These are phyloP conservation scores for Zasmidium citrigriseum DNA, from an alignment of 2,329 filamentous ascomycete species.

Conservation along the genomic window DNA sequence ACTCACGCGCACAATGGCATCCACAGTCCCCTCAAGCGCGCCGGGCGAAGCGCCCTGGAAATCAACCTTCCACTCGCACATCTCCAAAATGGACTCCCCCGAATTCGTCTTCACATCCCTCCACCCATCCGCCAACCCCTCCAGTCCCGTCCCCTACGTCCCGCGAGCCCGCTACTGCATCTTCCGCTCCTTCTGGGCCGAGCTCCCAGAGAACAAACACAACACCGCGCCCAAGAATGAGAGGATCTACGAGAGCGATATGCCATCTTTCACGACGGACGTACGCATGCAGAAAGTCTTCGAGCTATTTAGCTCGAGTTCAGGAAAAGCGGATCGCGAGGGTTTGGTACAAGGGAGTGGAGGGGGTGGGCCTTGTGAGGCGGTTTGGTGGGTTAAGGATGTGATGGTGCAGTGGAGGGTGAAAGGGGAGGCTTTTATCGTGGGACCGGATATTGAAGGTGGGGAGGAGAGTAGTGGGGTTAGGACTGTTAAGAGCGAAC, in stretches of 20 bases:
- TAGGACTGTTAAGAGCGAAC: slow-evolving; percentile 59
- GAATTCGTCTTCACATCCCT: slow-evolving; percentile 57
- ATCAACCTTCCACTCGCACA: slow-evolving; percentile 50
- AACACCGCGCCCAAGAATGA: slow-evolving; percentile 75
- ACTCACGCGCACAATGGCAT: slow-evolving; percentile 43
- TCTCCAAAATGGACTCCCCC: slow-evolving; percentile 50
- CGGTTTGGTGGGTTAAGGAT: slow-evolving; percentile 76
- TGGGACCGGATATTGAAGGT: slow-evolving; percentile 68
- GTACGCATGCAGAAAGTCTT: slow-evolving; percentile 79
- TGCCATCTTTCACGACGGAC: slow-evolving; percentile 84
- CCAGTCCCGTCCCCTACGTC: slow-evolving; percentile 43
- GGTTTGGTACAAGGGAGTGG: slow-evolving; percentile 54
- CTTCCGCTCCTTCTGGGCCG: slow-evolving; percentile 80
- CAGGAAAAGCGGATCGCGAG: slow-evolving; percentile 47
- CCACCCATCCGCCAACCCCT: slow-evolving; percentile 38
- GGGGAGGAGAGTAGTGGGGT: slow-evolving; percentile 54
- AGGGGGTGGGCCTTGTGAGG: slow-evolving; percentile 74
- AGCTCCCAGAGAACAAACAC: slow-evolving; percentile 69
- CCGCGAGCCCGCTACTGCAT: slow-evolving; percentile 75
- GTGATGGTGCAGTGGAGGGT: slow-evolving; percentile 81
- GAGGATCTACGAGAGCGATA: slow-evolving; percentile 69
- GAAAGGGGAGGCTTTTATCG: slow-evolving; percentile 71
- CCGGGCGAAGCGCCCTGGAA: slow-evolving; percentile 54
- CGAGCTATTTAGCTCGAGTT: slow-evolving; percentile 63
- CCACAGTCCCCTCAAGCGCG: slow-evolving; percentile 40